Evolutionary conservation across 495 filamentous ascomycete species (phyloP).

Genomic region (Annulohypoxylon moriforme): DNA sequence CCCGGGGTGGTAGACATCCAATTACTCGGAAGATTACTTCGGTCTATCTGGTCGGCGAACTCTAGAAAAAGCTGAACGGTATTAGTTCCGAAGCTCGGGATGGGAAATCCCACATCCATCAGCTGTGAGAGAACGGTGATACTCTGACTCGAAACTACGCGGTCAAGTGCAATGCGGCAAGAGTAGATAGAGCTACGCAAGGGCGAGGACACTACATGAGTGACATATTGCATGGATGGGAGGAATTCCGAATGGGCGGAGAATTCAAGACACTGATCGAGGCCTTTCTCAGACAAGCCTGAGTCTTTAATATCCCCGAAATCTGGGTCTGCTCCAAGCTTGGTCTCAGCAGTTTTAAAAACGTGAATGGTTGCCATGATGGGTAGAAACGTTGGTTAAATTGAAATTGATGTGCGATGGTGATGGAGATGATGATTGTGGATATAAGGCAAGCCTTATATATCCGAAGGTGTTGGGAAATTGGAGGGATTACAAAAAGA

Average conservation of each 20-base stretch:
- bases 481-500: too few species aligned
- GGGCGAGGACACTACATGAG: neutral
- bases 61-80: neutral
- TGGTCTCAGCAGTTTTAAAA: neutral
- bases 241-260: neutral
- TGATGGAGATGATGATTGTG: too few species aligned
- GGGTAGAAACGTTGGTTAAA: neutral
- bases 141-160: neutral
- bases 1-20: neutral
- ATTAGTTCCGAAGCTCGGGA: neutral
- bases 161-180: slow-evolving; percentile 3
- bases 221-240: neutral
- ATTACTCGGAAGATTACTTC: neutral
- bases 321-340: neutral
- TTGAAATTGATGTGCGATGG: too few species aligned
- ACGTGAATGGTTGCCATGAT: slow-evolving; percentile 3
- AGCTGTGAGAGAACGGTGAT: neutral
- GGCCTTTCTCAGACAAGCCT: neutral
- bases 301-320: neutral
- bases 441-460: too few species aligned
- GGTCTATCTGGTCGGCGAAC: neutral
- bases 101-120: neutral
- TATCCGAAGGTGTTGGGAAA: too few species aligned
- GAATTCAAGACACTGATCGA: neutral
- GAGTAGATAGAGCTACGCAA: neutral